These are phyloP conservation scores for Microstegium vimineum DNA, from an alignment of 176 grass and related monocot genomes.

Conservation along the genomic window DNA sequence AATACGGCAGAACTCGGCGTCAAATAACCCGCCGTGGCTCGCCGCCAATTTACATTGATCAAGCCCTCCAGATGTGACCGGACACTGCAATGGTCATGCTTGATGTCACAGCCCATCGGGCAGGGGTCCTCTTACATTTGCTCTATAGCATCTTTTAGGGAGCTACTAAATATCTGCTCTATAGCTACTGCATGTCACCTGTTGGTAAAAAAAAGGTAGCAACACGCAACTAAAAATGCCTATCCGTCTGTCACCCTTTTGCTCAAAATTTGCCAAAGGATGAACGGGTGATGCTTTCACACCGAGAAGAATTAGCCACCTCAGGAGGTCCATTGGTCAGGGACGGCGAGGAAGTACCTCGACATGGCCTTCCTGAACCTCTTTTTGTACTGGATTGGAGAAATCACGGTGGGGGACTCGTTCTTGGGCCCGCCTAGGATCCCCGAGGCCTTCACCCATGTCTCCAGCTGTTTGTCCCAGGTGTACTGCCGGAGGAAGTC, in stretches of 20 bases:
- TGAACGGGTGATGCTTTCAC: conserved; percentile 4
- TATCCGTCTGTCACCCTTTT: background rate
- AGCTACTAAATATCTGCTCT: conserved; percentile 10
- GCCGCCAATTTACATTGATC: conserved; percentile 29
- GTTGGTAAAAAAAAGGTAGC: conserved; percentile 2
- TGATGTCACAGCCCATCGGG: conserved; percentile 11
- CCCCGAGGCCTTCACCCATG: conserved; percentile 89
- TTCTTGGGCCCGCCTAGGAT: conserved; percentile 84
- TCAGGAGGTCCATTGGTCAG: conserved; percentile 53
- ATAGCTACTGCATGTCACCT: conserved; percentile 28
- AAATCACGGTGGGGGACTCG: conserved; percentile 71
- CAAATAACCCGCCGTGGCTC: conserved; percentile 29
- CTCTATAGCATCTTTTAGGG: background rate
- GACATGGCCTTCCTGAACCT: conserved; percentile 98
- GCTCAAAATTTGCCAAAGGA: conserved; percentile 9
- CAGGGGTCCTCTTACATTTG: background rate
- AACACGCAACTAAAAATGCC: conserved; percentile 43
- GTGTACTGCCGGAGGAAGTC: conserved; percentile 92
- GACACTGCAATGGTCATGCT: conserved; percentile 30
- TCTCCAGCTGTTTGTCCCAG: conserved; percentile 96
- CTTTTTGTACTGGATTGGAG: conserved; percentile 79
- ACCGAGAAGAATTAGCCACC: background rate
- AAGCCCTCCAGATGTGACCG: background rate
- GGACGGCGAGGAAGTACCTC: conserved; percentile 70
- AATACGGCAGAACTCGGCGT: conserved; percentile 19